Evolutionary conservation across 352 stramenopile genomes (phyloP), one percentile per base, ranked within the genome.

Genomic region (Phytophthora litchii): DNA sequence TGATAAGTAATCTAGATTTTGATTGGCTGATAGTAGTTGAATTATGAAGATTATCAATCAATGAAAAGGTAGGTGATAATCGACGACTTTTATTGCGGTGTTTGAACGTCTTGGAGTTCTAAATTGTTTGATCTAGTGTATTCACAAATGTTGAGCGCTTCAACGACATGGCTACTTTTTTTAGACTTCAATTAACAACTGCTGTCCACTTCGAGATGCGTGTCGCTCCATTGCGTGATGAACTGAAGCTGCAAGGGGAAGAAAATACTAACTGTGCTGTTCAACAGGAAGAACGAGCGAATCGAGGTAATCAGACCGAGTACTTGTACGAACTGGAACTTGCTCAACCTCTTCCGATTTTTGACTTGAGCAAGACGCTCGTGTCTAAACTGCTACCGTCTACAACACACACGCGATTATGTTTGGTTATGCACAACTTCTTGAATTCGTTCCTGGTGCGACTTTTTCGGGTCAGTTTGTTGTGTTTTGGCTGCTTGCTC

Each of bases 311-410:
- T 8, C n/a, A 9, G 25, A 20, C 11, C 6, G 43, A 56, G n/a
- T 19, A 54, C 5, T 34, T 66, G 23, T 66, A 66, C 57, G 57
- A 66, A 14, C 25, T 66, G 32, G 16, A 66, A 16, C 8, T 60
- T n/a, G 42, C 50, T 8, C 58, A 55, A 21, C 34, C 41, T 32
- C 50, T 66, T 25, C 42, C 58, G 1, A 46, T 19, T 3, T 60
- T 61, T 17, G 49, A 60, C 10, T 16, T 66, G 1, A 44, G 20
- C 35, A 66, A 54, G 16, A 66, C 58, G 10, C 17, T 60, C 11
- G 13, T 38, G 23, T 65, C 48, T 6, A 54, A 47, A 12, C 9
- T 66, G 8, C 10, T 66, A 16, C 19, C 58, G 13, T 34, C 42
- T 6, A 44, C n/a, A 8, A 10, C 20, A 1, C 35, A 67, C 36